Base-by-base conservation (phyloP, 768 basidiomycete species). In the Phanerochaete sordida region DNA sequence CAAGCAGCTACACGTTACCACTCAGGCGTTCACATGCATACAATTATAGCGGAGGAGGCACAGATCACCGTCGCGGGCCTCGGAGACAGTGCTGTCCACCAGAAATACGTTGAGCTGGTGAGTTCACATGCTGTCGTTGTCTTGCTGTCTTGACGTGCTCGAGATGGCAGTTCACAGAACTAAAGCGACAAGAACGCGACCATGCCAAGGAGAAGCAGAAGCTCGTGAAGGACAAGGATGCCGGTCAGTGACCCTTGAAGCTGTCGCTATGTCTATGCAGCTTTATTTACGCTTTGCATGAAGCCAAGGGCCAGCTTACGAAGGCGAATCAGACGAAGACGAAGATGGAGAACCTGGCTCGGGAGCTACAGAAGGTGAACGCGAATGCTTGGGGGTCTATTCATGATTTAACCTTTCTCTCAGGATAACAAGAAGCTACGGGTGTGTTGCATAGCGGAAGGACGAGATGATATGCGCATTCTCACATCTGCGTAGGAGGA, bases 161-260 rank as follows among this genome's bases (percentile, higher is more conserved):
- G 46, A 23, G 43, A 44, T 45, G 48, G 24, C 67, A 95, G 92
- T 95, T 93, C 73, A 90, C 91, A 67, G 92, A 94, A 73, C 77
- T 92, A 71, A 93, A 93, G 72, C 82, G 90, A 54, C 73, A 91
- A 69, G 93, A 95, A 74, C 83, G 93, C 64, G 92, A 93, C 69
- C 89, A 93, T 68, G 87, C 91, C 43, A 94, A 91, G 75, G 93
- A 94, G 79, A 93, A 91, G 73, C 92, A 94, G 77, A 94, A 94
- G 69, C 78, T 94, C 30, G 79, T 84, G 51, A 94, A 94, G 76
- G 93, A 95, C 78, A 93, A 93, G 76, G 93, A 94, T 75, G 84
- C 90, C 64, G 90, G 91, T 91, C 57, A 47, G 75, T 61, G 35
- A n/a, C 49, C 49, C 54, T 33, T 44, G 23, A 37, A 59, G 53